phyloP scores from a whole-genome alignment of 2,329 filamentous ascomycete species.

The Pseudogymnoascus destructans region DNA sequence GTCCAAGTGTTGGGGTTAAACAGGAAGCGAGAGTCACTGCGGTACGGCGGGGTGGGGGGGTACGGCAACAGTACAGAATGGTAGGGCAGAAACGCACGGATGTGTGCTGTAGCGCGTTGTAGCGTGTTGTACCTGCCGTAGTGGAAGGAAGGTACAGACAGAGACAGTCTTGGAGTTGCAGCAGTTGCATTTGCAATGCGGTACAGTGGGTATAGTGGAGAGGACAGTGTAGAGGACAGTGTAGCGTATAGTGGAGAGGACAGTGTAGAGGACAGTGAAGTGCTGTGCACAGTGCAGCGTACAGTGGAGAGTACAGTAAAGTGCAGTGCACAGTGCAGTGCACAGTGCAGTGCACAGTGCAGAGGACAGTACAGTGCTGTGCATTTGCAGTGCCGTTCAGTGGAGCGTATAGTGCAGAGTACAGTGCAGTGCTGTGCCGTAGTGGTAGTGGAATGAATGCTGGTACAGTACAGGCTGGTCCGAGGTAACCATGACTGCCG shows the following conservation, averaged over 20 bases:
- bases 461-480: background rate
- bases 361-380: background rate
- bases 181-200: no score
- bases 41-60: background rate
- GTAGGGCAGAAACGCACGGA: background rate
- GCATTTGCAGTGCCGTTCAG: background rate
- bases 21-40: background rate
- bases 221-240: background rate
- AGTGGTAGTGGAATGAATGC: background rate
- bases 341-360: background rate
- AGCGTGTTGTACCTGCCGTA: background rate
- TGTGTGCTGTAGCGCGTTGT: background rate
- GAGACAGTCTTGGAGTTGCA: no score
- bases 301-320: background rate
- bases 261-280: background rate
- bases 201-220: background rate
- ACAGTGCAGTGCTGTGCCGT: background rate
- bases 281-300: background rate
- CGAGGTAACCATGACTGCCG: background rate
- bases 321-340: background rate
- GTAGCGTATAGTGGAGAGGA: background rate
- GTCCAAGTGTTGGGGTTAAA: background rate
- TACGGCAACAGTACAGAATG: no score
- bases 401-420: background rate
- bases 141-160: background rate